These are phyloP conservation scores for Calcarisporium arbuscula DNA, from an alignment of 2,329 filamentous ascomycete species.

Conservation along the genomic window DNA sequence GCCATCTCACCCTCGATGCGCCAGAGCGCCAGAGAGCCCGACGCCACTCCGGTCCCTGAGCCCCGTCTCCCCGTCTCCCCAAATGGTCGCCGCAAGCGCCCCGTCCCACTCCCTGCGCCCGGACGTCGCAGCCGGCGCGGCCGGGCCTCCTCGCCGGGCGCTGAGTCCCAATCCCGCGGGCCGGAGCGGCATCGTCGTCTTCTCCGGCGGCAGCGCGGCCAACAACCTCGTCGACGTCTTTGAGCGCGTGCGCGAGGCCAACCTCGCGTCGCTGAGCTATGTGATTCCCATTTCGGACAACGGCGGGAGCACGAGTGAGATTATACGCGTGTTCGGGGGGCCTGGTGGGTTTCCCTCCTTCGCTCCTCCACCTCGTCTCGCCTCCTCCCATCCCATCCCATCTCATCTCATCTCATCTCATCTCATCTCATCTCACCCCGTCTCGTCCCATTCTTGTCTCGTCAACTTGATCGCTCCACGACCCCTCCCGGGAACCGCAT, in stretches of 20 bases:
- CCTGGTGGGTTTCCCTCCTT: constrained; percentile 53
- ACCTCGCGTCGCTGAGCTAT: constrained; percentile 66
- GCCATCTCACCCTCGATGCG: too few species aligned
- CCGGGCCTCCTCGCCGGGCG: too few species aligned
- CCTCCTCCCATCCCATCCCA: background rate
- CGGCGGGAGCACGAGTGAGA: constrained; percentile 85
- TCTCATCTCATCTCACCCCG: too few species aligned
- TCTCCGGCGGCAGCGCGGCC: constrained; percentile 89
- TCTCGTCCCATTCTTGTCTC: too few species aligned
- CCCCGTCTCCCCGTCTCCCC: too few species aligned
- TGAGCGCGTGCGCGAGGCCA: constrained; percentile 56
- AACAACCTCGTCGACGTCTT: constrained; percentile 94
- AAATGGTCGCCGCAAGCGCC: too few species aligned
- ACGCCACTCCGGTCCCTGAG: too few species aligned
- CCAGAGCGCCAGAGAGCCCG: too few species aligned
- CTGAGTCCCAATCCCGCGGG: constrained; percentile 13
- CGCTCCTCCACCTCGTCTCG: constrained; percentile 2
- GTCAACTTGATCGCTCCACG: background rate
- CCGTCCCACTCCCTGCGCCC: background rate
- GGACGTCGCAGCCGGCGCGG: background rate
- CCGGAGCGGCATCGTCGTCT: constrained; percentile 60
- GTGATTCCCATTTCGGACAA: constrained; percentile 96
- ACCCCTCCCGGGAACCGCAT: constrained; percentile 5
- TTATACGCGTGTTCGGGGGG: constrained; percentile 90
- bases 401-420: too few species aligned